phyloP scores from a whole-genome alignment of 495 filamentous ascomycete genomes.

The Parachaetomium inaequale region DNA sequence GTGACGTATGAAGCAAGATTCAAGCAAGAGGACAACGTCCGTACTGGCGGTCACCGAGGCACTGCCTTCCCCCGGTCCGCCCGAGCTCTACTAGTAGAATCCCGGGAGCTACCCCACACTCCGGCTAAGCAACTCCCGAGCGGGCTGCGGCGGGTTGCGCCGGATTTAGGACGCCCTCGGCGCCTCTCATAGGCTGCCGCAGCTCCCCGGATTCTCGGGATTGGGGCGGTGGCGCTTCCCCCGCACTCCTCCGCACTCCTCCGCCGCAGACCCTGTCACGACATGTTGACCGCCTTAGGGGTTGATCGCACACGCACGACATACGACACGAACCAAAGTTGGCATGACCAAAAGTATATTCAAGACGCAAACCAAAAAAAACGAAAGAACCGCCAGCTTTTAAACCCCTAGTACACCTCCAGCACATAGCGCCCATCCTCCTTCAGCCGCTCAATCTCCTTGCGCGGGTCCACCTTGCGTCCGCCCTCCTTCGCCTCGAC shows the following conservation, averaged over 20 bases:
- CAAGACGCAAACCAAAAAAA: neutral
- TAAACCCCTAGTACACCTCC: slow-evolving; percentile 73
- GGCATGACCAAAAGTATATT: neutral
- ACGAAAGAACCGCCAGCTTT: neutral
- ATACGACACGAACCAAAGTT: neutral
- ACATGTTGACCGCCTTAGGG: neutral
- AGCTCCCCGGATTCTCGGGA: neutral
- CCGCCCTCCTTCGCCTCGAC: slow-evolving; percentile 63
- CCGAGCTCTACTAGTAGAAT: neutral
- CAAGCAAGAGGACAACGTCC: too few relatives aligned
- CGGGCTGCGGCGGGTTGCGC: neutral
- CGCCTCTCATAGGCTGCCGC: slow-evolving; percentile 1
- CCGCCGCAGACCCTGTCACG: neutral
- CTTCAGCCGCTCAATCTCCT: slow-evolving; percentile 96
- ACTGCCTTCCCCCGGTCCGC: slow-evolving; percentile 3
- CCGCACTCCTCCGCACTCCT: slow-evolving; percentile 10
- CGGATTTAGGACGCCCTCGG: neutral
- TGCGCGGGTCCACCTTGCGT: slow-evolving; percentile 79
- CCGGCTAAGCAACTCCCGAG: slow-evolving; percentile 12
- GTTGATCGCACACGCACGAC: too few relatives aligned
- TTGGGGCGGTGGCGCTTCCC: slow-evolving; percentile 4
- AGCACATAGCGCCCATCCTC: slow-evolving; percentile 90
- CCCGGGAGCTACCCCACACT: slow-evolving; percentile 1
- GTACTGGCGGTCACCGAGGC: too few relatives aligned
- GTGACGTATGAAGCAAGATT: neutral